Base-by-base conservation (phyloP, 2,329 filamentous ascomycete genomes). In the Dothideomycetes sp. region DNA sequence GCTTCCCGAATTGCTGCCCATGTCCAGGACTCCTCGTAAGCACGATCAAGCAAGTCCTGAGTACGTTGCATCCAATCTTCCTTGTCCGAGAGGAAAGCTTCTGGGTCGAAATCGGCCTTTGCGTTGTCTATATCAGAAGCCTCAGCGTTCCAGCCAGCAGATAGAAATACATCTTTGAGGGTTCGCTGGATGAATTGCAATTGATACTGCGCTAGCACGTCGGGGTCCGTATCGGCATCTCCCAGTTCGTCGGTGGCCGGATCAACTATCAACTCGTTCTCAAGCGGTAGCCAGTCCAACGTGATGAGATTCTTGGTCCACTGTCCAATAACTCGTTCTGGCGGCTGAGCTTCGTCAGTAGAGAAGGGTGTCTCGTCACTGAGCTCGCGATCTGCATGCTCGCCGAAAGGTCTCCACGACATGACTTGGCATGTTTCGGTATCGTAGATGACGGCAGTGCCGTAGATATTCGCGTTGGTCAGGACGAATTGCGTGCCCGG, bases 121-220 rank as follows among this genome's bases (percentile, higher is more conserved):
- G 37, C 37, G 8, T 3, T 10, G 5, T 34, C 22, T 32, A 34
- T 10, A 19, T 40, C 53, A 51, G 41, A 51, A 54, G 1, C 37
- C 1, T 29, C 16, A 14, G 11, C 15, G 10, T 39, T 9, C 31
- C 37, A 34, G 3, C 37, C 37, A 9, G 31, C 31, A 15, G 19
- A 9, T 14, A 30, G 8, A 10, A 29, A 39, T 3, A 39, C 22
- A 3, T 39, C 3, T 11, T 19, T 30, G 10, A 39, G 16, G 7
- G 16, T 39, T 10, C 17, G 17, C 31, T 34, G 24, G 10, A 39
- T n/a, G 2, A 34, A 19, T 8, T 18, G 31, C 5, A 5, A 5
- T 17, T 39, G 37, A 19, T 34, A 30, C 4, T 39, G 31, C 3
- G 10, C 31, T 14, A 39, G 5, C 8, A 39, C 4, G 31, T 39